phyloP scores from a whole-genome alignment of 768 basidiomycete species.

The Trametes cubensis region DNA sequence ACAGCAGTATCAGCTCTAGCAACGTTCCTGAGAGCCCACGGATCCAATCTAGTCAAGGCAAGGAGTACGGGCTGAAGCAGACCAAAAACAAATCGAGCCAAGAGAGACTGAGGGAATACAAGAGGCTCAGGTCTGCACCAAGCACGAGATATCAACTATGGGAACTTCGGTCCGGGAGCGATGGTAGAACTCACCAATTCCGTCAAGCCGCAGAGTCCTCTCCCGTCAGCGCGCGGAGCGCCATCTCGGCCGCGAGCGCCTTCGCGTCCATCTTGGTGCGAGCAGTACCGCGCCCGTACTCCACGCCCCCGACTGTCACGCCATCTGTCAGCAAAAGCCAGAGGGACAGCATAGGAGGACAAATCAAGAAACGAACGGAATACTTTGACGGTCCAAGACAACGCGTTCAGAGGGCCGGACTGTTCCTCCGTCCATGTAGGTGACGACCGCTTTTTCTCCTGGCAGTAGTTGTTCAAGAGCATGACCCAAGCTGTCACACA shows the following conservation, averaged over 20 bases:
- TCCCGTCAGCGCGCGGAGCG: not conserved
- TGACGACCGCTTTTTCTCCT: not conserved
- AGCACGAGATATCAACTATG: no score
- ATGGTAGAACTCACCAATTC: not conserved
- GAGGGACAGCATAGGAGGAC: not conserved
- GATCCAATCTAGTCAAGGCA: not conserved
- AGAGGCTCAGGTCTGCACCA: no score
- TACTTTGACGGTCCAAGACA: not conserved
- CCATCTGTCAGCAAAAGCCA: no score
- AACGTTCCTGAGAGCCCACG: not conserved
- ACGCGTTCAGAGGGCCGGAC: not conserved
- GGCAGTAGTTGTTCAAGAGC: not conserved
- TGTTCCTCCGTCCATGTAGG: not conserved
- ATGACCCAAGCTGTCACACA: not conserved
- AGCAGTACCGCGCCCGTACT: not conserved
- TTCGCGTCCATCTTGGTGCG: not conserved
- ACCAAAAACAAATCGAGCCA: no score
- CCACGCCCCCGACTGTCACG: not conserved
- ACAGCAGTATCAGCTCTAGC: not conserved
- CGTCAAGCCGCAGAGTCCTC: not conserved
- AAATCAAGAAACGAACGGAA: not conserved
- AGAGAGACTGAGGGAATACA: no score
- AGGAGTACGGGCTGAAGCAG: not conserved
- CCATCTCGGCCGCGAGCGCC: not conserved
- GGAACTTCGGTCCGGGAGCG: not conserved